Evolutionary conservation across 129 eudicot species (phyloP), one percentile per base, ranked within the genome.

Genomic region (Chrysanthemum seticuspe): DNA sequence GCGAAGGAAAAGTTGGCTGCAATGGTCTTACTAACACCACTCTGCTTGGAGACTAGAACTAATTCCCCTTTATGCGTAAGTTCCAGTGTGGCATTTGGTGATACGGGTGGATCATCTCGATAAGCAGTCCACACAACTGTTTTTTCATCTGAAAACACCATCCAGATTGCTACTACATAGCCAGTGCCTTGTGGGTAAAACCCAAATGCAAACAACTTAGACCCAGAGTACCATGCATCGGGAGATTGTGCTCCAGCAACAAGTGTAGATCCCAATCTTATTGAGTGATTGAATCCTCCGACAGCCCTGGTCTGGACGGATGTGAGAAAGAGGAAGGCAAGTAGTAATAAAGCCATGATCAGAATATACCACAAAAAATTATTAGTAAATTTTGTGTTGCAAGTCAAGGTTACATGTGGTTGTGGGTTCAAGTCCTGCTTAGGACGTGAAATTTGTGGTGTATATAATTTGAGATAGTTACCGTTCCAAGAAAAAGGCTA

Each of bases 61-160:
- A 79, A 2, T 11, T 52, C 65, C 29, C 74, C 81, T 53, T 54
- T 9, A 15, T 13, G 58, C 6, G 62, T 71, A 23, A 78, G 67
- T 23, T 40, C 29, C n/a, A 83, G 36, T 0, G 10, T 74, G 48
- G 68, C 27, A 62, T 69, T 36, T 55, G 74, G 31, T 5, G 83
- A 34, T 3, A 78, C 29, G 0, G 73, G 75, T 8, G 81, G 75
- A 29, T 79, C 19, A 27, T 83, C 75, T 15, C 75, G 67, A 70
- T 74, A 13, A 15, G 74, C 78, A 45, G 81, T 83, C 86, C 86
- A 83, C 19, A 83, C 86, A 23, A 83, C 83, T 0, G 65, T 51
- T 2, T 69, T 65, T 16, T 68, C 74, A 10, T 27, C 51, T 11
- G 1, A 5, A 1, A 25, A 19, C 8, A 10, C 73, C 6, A 82